Percentiles rank a stretch among this genome's conserved stretches.
These are phyloP conservation scores for Fusarium albosuccineum DNA, from an alignment of 2,329 filamentous ascomycete species.

Conservation along the genomic window DNA sequence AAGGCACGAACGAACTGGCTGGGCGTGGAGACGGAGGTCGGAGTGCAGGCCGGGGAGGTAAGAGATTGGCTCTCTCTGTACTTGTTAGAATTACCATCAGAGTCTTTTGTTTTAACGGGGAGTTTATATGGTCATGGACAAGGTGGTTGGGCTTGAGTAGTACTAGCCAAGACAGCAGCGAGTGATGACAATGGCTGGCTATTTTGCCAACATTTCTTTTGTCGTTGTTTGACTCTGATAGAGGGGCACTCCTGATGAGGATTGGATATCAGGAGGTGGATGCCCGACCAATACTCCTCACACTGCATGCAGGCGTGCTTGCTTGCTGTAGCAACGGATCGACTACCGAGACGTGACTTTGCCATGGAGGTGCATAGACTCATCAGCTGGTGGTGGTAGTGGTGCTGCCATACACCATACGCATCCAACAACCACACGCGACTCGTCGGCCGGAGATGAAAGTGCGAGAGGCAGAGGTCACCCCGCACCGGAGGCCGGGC, in stretches of 20 bases:
- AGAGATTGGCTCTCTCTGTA: neutral
- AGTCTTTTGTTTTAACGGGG: too few species aligned
- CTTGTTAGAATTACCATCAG: neutral
- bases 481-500: slow-evolving; percentile 31
- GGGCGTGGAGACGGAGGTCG: slow-evolving; percentile 5
- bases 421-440: neutral
- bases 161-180: too few species aligned
- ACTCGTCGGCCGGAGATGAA: slow-evolving; percentile 37
- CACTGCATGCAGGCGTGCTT: too few species aligned
- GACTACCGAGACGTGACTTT: slow-evolving; percentile 17
- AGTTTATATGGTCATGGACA: too few species aligned
- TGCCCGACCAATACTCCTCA: too few species aligned
- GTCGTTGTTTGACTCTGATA: too few species aligned
- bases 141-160: too few species aligned
- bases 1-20: neutral
- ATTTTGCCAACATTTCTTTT: too few species aligned
- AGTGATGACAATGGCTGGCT: too few species aligned
- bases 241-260: too few species aligned
- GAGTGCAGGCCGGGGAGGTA: slow-evolving; percentile 5
- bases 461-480: slow-evolving; percentile 28
- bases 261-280: too few species aligned
- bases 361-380: neutral
- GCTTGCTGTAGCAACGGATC: neutral
- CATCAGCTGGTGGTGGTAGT: neutral
- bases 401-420: neutral